phyloP scores from a whole-genome alignment of 495 filamentous ascomycete genomes.

The Physcia stellaris region DNA sequence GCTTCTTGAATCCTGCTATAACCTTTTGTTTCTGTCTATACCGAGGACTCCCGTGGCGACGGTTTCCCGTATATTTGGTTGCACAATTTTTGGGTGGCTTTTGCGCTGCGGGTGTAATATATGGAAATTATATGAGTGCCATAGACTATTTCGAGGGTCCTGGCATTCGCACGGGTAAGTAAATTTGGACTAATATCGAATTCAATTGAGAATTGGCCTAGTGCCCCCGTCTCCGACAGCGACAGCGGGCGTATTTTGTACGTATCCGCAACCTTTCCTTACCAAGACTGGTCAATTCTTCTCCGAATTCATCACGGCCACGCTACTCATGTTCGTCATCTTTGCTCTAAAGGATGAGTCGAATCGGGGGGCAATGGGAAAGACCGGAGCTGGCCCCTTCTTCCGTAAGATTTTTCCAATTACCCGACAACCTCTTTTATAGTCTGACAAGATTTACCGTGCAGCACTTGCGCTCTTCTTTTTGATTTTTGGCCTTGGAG shows the following conservation, averaged over 20 bases:
- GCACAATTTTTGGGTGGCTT: slow-evolving; percentile 44
- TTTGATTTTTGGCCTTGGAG: slow-evolving; percentile 49
- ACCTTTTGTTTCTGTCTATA: slow-evolving; percentile 50
- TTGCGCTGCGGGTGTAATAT: slow-evolving; percentile 38
- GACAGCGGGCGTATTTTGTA: slow-evolving; percentile 52
- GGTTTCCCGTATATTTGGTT: slow-evolving; percentile 38
- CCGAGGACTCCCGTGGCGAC: slow-evolving; percentile 47
- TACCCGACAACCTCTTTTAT: no score
- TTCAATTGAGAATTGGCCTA: no score
- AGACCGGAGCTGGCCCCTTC: slow-evolving; percentile 26
- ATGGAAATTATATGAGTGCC: slow-evolving; percentile 39
- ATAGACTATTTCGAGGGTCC: slow-evolving; percentile 42
- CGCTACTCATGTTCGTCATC: slow-evolving; percentile 53
- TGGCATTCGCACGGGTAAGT: slow-evolving; percentile 39
- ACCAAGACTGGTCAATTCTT: slow-evolving; percentile 46
- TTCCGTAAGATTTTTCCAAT: no score
- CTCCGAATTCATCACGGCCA: slow-evolving; percentile 46
- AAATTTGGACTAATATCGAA: no score
- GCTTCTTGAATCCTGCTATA: slow-evolving; percentile 52
- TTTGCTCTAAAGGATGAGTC: slow-evolving; percentile 51
- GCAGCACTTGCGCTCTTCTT: slow-evolving; percentile 49
- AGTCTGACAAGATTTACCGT: no score
- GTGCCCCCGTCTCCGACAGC: slow-evolving; percentile 43
- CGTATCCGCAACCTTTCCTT: slow-evolving; percentile 49
- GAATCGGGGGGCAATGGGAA: slow-evolving; percentile 30